phyloP scores from a whole-genome alignment of 148 eudicot species.

The Oxyria digyna region DNA sequence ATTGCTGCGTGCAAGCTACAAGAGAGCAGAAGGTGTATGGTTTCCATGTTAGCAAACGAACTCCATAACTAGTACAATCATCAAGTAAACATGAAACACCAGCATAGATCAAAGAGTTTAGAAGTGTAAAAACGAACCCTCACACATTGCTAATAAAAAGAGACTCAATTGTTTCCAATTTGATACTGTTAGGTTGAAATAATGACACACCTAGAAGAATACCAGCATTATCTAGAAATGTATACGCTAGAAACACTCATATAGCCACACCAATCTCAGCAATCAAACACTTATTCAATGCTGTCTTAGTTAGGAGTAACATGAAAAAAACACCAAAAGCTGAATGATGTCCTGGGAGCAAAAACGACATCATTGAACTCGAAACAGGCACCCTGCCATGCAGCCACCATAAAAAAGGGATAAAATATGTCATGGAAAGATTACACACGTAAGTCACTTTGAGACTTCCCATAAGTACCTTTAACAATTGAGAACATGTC shows the following conservation, averaged over 20 bases:
- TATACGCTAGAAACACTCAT: not conserved
- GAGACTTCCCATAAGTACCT: not conserved
- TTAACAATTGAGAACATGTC: not conserved
- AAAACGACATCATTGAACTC: not conserved
- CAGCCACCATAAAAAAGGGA: not conserved
- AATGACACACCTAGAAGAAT: not conserved
- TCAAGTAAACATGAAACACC: not conserved
- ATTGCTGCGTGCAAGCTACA: constrained; percentile 94
- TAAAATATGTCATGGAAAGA: not conserved
- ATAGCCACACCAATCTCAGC: not conserved
- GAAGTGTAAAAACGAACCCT: not conserved
- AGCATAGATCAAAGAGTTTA: not conserved
- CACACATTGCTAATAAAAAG: not conserved
- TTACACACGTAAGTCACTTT: not conserved
- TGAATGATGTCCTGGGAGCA: not conserved
- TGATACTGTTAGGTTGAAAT: not conserved
- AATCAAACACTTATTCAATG: not conserved
- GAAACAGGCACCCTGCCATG: not conserved
- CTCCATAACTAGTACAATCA: not conserved
- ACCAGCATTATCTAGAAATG: not conserved
- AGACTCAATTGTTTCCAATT: not conserved
- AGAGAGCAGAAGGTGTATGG: not conserved
- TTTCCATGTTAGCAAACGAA: not conserved
- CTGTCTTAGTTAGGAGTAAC: not conserved
- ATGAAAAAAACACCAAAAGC: not conserved